These are phyloP conservation scores for Cladosporium sp. DNA, from an alignment of 2,329 filamentous ascomycete genomes.

Conservation along the genomic window DNA sequence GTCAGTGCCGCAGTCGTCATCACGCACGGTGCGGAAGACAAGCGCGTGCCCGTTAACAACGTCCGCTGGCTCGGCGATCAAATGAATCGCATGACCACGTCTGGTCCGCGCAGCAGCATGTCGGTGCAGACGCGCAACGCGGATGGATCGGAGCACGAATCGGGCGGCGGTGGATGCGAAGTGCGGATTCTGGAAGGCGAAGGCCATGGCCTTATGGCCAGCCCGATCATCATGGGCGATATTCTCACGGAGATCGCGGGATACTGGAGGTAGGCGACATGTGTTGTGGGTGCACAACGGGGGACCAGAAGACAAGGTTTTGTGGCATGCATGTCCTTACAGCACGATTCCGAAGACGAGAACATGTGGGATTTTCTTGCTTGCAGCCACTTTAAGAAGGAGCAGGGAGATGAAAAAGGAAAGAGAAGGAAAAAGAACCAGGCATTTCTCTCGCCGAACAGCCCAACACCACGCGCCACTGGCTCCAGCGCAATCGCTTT, in stretches of 20 bases:
- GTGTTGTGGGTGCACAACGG: neutral
- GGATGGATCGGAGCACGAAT: neutral
- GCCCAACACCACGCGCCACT: neutral
- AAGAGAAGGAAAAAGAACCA: neutral
- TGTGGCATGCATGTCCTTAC: neutral
- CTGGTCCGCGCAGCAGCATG: constrained; percentile 18
- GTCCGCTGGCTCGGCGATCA: constrained; percentile 91
- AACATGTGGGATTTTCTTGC: neutral
- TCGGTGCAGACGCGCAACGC: neutral
- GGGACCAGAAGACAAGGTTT: neutral
- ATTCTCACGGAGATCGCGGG: constrained; percentile 92
- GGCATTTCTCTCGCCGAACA: neutral
- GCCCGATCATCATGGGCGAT: constrained; percentile 85
- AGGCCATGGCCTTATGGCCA: constrained; percentile 94
- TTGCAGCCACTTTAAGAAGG: neutral
- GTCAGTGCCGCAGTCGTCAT: constrained; percentile 90
- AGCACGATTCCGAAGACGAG: neutral
- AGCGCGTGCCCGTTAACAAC: constrained; percentile 90
- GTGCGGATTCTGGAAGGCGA: constrained; percentile 88
- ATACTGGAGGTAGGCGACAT: constrained; percentile 63
- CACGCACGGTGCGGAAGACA: constrained; percentile 88
- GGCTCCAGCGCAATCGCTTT: neutral
- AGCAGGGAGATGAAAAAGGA: neutral
- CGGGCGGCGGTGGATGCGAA: constrained; percentile 66
- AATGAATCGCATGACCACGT: constrained; percentile 57